phyloP scores from a whole-genome alignment of 2,329 filamentous ascomycete species.

The Claviceps monticola region DNA sequence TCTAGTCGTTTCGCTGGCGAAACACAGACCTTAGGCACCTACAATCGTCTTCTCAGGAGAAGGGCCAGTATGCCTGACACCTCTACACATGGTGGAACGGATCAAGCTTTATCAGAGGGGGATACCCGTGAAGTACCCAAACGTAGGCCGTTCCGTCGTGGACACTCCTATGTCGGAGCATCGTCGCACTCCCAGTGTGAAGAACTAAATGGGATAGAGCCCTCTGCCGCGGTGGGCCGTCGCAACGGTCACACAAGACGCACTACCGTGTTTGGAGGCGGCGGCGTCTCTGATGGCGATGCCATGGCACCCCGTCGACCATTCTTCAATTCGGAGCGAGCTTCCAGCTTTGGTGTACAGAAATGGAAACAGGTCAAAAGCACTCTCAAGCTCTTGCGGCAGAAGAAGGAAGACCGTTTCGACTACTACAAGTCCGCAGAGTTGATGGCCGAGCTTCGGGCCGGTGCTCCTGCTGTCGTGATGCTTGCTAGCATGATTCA shows the following conservation, averaged over 20 bases:
- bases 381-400: constrained; percentile 64
- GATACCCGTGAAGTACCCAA: constrained; percentile 52
- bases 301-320: constrained; percentile 41
- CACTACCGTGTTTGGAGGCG: constrained; percentile 50
- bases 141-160: constrained; percentile 37
- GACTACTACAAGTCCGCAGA: constrained; percentile 94
- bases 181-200: constrained; percentile 31
- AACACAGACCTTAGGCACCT: constrained; percentile 25
- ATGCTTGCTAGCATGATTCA: constrained; percentile 98
- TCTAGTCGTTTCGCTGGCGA: constrained; percentile 32
- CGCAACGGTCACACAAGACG: constrained; percentile 51
- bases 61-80: constrained; percentile 53
- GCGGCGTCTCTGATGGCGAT: constrained; percentile 51
- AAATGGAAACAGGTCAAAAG: constrained; percentile 92
- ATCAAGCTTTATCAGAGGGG: constrained; percentile 59
- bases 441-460: constrained; percentile 85
- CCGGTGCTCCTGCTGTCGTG: constrained; percentile 81
- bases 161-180: constrained; percentile 43
- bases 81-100: constrained; percentile 28
- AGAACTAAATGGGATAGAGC: constrained; percentile 38
- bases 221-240: constrained; percentile 31
- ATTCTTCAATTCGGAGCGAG: constrained; percentile 50
- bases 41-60: constrained; percentile 41
- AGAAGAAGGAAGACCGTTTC: constrained; percentile 75
- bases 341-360: constrained; percentile 61